These are phyloP conservation scores for Pythium utonaiense DNA, from an alignment of 352 stramenopile genomes.

Conservation along the genomic window DNA sequence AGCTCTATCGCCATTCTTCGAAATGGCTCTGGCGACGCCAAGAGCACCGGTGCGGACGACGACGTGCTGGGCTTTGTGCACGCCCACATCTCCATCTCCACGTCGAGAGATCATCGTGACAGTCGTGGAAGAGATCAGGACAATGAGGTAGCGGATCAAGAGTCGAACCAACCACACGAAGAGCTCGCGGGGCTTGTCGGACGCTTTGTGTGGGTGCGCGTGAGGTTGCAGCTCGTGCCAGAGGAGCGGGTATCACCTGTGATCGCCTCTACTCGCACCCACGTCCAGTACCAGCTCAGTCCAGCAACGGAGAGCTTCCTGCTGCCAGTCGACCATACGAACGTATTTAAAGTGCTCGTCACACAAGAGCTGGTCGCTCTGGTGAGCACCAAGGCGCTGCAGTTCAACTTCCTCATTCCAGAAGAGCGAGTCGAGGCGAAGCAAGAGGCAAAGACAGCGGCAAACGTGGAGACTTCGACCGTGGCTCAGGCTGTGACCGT, in stretches of 20 bases:
- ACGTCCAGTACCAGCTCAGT: constrained; percentile 57
- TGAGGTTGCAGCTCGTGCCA: constrained; percentile 35
- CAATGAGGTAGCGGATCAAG: not conserved
- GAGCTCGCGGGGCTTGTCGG: constrained; percentile 40
- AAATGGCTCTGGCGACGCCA: not conserved
- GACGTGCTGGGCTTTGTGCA: constrained; percentile 29
- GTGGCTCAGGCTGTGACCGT: not conserved
- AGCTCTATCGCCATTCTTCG: constrained; percentile 28
- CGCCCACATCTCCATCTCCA: constrained; percentile 42
- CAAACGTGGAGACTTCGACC: not conserved
- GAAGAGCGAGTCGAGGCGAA: not conserved
- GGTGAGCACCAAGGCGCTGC: constrained; percentile 33
- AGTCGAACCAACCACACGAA: constrained; percentile 16
- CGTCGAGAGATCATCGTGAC: not conserved
- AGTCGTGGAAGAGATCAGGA: not conserved
- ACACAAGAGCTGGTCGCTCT: constrained; percentile 48
- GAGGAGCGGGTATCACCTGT: not conserved
- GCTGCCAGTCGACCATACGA: constrained; percentile 50
- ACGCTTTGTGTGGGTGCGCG: constrained; percentile 43
- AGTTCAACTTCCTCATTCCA: constrained; percentile 42
- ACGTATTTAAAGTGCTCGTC: constrained; percentile 51
- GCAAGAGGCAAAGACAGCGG: not conserved
- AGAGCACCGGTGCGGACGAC: not conserved
- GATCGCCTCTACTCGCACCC: not conserved
- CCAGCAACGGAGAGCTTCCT: constrained; percentile 50